Evolutionary conservation across 768 basidiomycete species (phyloP).

Genomic region (Candolleomyces efflorescens): DNA sequence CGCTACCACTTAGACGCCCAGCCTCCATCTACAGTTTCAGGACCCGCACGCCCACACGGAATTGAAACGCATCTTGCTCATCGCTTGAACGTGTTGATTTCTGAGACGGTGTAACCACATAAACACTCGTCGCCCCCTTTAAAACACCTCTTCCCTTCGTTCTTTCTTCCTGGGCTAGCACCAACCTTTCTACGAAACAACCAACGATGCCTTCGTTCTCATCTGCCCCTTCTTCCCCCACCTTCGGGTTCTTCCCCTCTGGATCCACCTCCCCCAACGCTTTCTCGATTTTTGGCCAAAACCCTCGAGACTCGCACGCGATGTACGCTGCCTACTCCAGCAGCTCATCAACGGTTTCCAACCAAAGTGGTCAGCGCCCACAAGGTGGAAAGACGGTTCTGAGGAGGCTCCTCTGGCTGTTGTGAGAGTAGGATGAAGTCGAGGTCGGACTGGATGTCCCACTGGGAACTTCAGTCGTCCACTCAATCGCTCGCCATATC

Average conservation of each 20-base stretch:
- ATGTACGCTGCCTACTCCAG: slow-evolving; percentile 52
- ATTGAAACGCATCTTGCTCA: not conserved
- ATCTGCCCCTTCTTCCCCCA: slow-evolving; percentile 48
- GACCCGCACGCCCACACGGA: not conserved
- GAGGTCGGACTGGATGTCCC: no score
- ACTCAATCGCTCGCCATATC: not conserved
- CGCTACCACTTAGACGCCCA: not conserved
- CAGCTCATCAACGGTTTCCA: slow-evolving; percentile 4
- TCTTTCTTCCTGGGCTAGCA: not conserved
- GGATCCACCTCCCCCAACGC: slow-evolving; percentile 54
- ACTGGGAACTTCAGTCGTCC: no score
- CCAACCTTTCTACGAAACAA: not conserved
- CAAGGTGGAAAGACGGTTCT: not conserved
- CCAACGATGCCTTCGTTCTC: slow-evolving; percentile 46
- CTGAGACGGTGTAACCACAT: not conserved
- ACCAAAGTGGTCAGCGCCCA: not conserved
- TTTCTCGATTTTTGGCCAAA: slow-evolving; percentile 45
- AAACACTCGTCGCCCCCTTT: not conserved
- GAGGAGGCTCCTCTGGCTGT: not conserved
- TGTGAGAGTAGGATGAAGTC: not conserved
- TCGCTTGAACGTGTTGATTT: not conserved
- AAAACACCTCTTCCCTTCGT: not conserved
- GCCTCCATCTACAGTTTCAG: not conserved
- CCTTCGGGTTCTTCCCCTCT: slow-evolving; percentile 56
- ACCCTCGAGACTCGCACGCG: slow-evolving; percentile 55